Conservation (phyloP, 2,329 filamentous ascomycete species). For the Chaetomium sp. region DNA sequence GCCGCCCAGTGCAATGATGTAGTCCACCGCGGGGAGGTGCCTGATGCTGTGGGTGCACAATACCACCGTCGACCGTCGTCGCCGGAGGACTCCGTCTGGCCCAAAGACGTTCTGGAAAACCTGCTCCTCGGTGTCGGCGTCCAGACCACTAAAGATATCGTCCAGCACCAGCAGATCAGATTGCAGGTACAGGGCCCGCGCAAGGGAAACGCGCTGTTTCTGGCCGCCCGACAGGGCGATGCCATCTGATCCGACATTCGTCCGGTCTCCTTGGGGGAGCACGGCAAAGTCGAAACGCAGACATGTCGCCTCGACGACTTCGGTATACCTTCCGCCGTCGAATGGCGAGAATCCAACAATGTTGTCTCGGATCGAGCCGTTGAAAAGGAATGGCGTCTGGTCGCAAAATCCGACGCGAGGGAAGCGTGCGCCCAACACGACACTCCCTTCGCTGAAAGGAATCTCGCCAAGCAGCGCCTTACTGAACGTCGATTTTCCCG, state of each 20-base stretch:
- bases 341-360: constrained; percentile 37
- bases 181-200: constrained; percentile 35
- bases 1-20: constrained; percentile 50
- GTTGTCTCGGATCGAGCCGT: constrained; percentile 41
- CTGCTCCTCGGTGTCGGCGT: constrained; percentile 44
- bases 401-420: constrained; percentile 44
- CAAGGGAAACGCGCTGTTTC: constrained; percentile 35
- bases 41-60: constrained; percentile 46
- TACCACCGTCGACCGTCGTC: constrained; percentile 35
- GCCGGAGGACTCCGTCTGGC: constrained; percentile 38
- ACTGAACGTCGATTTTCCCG: constrained; percentile 50
- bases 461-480: constrained; percentile 46
- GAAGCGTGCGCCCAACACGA: constrained; percentile 29
- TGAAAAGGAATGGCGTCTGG: constrained; percentile 43
- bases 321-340: constrained; percentile 36
- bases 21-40: constrained; percentile 47
- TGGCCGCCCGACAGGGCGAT: constrained; percentile 52
- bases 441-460: constrained; percentile 35
- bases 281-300: constrained; percentile 37
- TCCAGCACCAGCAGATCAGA: constrained; percentile 33
- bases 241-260: constrained; percentile 49
- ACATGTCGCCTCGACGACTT: constrained; percentile 39
- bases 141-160: constrained; percentile 35
- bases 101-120: constrained; percentile 47
- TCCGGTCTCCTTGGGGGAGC: constrained; percentile 42